Percentiles rank a stretch among this genome's conserved stretches.
Evolutionary conservation across 1,284 basidiomycete species (phyloP).

Genomic region (Tetrapyrgos nigripes): DNA sequence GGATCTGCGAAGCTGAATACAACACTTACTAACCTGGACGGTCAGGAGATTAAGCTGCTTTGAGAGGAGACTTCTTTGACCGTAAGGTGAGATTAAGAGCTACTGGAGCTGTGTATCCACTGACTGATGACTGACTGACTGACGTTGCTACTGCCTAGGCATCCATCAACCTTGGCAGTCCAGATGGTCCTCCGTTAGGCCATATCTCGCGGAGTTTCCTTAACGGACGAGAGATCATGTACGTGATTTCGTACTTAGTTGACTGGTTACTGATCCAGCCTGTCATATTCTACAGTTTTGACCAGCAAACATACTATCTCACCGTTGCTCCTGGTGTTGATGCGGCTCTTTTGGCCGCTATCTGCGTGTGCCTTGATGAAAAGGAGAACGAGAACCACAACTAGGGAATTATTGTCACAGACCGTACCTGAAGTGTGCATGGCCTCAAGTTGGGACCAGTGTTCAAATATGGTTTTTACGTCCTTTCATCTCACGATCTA

Average conservation of each 20-base stretch:
- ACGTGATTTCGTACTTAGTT: not conserved
- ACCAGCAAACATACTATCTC: constrained; percentile 15
- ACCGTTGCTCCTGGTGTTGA: constrained; percentile 16
- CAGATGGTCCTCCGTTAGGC: constrained; percentile 13
- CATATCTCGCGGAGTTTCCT: constrained; percentile 15
- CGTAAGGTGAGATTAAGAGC: constrained; percentile 8
- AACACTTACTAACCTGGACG: constrained; percentile 11
- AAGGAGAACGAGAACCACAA: constrained; percentile 20
- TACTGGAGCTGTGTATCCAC: not conserved
- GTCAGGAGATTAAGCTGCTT: constrained; percentile 12
- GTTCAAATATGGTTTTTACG: too few species aligned
- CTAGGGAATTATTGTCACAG: not conserved
- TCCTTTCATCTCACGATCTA: too few species aligned
- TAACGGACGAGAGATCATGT: constrained; percentile 16
- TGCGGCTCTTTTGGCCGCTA: constrained; percentile 11
- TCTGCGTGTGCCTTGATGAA: constrained; percentile 20
- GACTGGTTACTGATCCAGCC: not conserved
- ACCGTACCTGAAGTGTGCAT: too few species aligned
- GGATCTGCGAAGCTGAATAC: constrained; percentile 13
- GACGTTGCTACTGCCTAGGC: not conserved
- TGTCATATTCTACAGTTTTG: not conserved
- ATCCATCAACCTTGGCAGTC: constrained; percentile 10
- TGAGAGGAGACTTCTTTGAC: constrained; percentile 19
- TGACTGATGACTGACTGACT: not conserved
- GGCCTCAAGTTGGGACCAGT: too few species aligned